Base-by-base conservation (phyloP, 106 monocot species). In the Phalaenopsis equestris region DNA sequence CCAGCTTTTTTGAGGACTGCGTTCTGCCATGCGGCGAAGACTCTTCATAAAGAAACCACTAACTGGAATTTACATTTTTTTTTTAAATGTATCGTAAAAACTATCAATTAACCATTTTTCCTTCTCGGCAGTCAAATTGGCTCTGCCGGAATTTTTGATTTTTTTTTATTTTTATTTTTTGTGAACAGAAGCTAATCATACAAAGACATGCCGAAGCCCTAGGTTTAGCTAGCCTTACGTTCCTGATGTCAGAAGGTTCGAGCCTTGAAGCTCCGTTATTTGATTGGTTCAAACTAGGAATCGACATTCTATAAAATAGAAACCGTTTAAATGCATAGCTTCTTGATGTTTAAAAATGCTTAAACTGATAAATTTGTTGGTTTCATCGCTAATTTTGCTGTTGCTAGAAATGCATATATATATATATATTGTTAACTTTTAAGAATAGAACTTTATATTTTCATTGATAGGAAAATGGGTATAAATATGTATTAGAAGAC, bases 1-100 rank as follows among this genome's bases (percentile, higher is more conserved):
- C 87, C 38, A 86, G 79, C 41, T 98, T 98, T 73, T 46, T 98
- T 43, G 94, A 90, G 43, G 90, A 92, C 30, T 87, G 83, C 83
- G 88, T 93, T 12, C 77, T 91, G 56, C 77, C 81, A 39, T 82
- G 83, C 55, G 80, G 86, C 84, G 83, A 82, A 45, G 81, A 67
- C 77, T 89, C 70, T 43, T 75, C 74, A 52, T 49, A 49, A 52
- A 76, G 21, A 61, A 61, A 4, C 10, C 43, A 70, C 74, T 76
- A 76, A 76, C 76, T 48, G 10, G 47, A 23, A 47, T 76, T 21
- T 49, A 49, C 49, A 48, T 10, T 12, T 76, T 1, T 39, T 39
- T 14, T 38, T 70, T 70, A 39, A 45, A 8, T 65, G 6, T 65
- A 65, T 24, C 8, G 0, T 52, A 23, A 65, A 65, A 38, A 38